These are phyloP conservation scores for Barnettozyma botsteinii DNA, from an alignment of 805 yeast species.

Conservation along the genomic window DNA sequence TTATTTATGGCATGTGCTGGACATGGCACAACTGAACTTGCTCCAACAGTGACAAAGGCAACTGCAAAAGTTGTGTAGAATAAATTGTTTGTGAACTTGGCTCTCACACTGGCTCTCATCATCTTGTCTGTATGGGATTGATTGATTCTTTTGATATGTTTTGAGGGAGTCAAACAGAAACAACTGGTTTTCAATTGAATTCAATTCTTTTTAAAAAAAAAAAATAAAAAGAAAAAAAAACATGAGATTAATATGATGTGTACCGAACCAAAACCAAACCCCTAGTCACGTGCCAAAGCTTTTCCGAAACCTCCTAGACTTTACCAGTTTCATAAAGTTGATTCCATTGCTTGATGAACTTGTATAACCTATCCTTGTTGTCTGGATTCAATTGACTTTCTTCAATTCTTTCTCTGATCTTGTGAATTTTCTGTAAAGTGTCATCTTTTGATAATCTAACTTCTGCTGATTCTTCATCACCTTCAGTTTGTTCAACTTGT, in stretches of 20 bases:
- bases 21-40: slow-evolving; percentile 38
- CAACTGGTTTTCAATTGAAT: too few relatives aligned
- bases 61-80: slow-evolving; percentile 57
- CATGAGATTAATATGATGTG: neutral
- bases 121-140: too few relatives aligned
- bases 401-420: slow-evolving; percentile 26
- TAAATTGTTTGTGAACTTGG: slow-evolving; percentile 44
- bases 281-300: neutral
- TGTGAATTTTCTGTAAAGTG: slow-evolving; percentile 27
- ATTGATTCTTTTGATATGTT: too few relatives aligned
- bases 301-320: neutral
- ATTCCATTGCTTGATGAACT: slow-evolving; percentile 31
- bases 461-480: slow-evolving; percentile 7
- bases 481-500: slow-evolving; percentile 38
- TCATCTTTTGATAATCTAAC: slow-evolving; percentile 28
- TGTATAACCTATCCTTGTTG: slow-evolving; percentile 18
- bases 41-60: slow-evolving; percentile 44
- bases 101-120: slow-evolving; percentile 50
- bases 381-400: slow-evolving; percentile 21
- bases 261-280: neutral
- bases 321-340: slow-evolving; percentile 19
- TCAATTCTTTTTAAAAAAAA: neutral
- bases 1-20: slow-evolving; percentile 38
- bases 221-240: too few relatives aligned
- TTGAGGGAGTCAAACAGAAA: neutral